A percentile compares a stretch with the other conserved stretches of the same genome.
Evolutionary conservation across 1,284 basidiomycete genomes (phyloP).

Genomic region (Gastroboletus turbinatus): DNA sequence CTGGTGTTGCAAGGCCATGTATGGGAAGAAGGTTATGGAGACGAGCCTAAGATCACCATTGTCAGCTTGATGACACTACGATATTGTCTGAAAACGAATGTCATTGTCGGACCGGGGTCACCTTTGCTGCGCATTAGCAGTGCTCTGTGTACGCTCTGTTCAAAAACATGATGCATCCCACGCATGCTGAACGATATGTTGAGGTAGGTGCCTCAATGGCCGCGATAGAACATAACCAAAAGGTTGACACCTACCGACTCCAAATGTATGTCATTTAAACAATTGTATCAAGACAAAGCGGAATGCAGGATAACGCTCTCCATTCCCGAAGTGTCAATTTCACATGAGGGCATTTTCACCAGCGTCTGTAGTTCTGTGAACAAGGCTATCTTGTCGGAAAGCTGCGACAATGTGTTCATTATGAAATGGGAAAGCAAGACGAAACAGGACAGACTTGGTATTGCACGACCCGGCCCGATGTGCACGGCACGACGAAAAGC

Average conservation of each 20-base stretch:
- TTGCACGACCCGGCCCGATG: conserved; percentile 62
- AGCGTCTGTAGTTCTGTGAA: conserved; percentile 34
- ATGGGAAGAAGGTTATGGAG: too few relatives aligned
- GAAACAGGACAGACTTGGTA: conserved; percentile 49
- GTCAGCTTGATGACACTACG: background rate
- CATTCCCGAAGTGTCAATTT: conserved; percentile 13
- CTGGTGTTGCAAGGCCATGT: background rate
- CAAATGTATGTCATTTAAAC: background rate
- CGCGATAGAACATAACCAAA: background rate
- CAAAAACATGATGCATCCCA: background rate
- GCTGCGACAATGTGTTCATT: conserved; percentile 18
- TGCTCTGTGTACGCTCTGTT: background rate
- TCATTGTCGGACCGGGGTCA: background rate
- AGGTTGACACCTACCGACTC: background rate
- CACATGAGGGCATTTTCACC: conserved; percentile 16
- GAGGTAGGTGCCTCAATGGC: background rate
- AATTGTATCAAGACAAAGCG: background rate
- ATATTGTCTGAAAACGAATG: background rate
- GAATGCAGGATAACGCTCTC: background rate
- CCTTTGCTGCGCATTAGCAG: background rate
- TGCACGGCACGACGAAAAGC: conserved; percentile 66
- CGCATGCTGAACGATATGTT: background rate
- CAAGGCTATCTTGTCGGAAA: conserved; percentile 39
- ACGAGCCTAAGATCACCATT: background rate
- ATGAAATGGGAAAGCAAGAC: background rate